Base-by-base conservation (phyloP, 768 basidiomycete species). In the Naganishia vaughanmartiniae region DNA sequence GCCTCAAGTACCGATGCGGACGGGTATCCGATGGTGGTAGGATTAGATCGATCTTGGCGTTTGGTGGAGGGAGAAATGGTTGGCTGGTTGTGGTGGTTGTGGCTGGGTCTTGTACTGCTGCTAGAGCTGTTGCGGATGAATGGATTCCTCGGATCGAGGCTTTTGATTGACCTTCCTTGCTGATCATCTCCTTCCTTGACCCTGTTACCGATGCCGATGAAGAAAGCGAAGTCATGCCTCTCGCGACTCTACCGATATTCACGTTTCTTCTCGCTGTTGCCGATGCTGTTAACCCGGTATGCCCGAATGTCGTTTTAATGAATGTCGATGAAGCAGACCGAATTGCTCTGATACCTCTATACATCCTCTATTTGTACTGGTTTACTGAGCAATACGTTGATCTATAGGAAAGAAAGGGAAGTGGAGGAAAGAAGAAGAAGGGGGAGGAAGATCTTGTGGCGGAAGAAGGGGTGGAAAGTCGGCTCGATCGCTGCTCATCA, bases 1-100 rank as follows among this genome's bases (percentile, higher is more conserved):
- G 86, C 57, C 85, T 85, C 72, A 99, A 89, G 56, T 93, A 79
- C 60, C 89, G 76, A 54, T 78, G 80, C 10, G 76, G 74, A 31
- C 80, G 69, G 70, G 76, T 76, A 71, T 81, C 80, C 0, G 78
- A 75, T 7, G 78, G 78, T 0, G 80, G 80, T 4, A 81, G 72
- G 46, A 77, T 74, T 56, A 81, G 74, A 4, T 58, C 57, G 17
- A 58, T 31, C 28, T 63, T 63, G 2, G 36, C 36, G 24, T 21
- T n/a, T 14, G 54, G 30, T 34, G 54, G 54, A 74, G 30, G 56
- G 74, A 74, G 26, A 74, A 54, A 24, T 4, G 60, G 60, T 7
- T 63, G 39, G 30, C 24, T 30, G n/a, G 60, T 63, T 10, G 60
- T 63, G 24, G 19, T 42, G 2, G 60, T 63, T 4, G 60, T 63